Evolutionary conservation across 352 stramenopile genomes (phyloP), one percentile per base, ranked within the genome.

Genomic region (Phytophthora fragariaefolia): DNA sequence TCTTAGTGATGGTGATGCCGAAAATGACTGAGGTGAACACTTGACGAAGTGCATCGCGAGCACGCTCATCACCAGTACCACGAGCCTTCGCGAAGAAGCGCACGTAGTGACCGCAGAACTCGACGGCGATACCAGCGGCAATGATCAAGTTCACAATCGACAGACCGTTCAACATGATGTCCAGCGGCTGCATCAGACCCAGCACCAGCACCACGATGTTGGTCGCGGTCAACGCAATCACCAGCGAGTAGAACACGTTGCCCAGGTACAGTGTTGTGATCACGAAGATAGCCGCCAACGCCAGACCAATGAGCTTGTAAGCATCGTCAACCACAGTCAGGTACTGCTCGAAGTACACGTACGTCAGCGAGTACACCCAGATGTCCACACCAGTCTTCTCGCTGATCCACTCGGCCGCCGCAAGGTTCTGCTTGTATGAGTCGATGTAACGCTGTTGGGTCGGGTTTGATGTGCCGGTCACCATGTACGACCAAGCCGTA

Each of bases 1-100:
- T 48, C 63, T 96, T 97, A 18, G 89, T 96, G 59, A 97, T 77
- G 22, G 90, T 97, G 58, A 96, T 96, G 43, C 90, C 88, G 26
- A 87, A 93, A 32, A 97, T 62, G 32, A 97, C 85, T 8, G 80
- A 91, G 10, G 81, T 73, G 20, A 88, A 76, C n/a, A 91, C 85
- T 20, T 82, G 71, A 27, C 62, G 66, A 43, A 92, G 64, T 0
- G 85, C 85, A 8, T 79, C 72, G 22, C 69, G 71, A 42, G 81
- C 79, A 34, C 82, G 79, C 54, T 82, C 80, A 32, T 84, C 63
- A 27, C 80, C 71, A 5, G 63, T 67, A 10, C 61, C 63, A 18
- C 42, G 66, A 4, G 73, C 65, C 43, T 82, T 85, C 13, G 81
- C 70, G 65, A 94, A 96, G 62, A 89, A 87, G 9, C 76, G 73